Percentiles rank a stretch among this genome's conserved stretches.
phyloP scores from a whole-genome alignment of 176 grass and related monocot genomes.

The Zoysia japonica region DNA sequence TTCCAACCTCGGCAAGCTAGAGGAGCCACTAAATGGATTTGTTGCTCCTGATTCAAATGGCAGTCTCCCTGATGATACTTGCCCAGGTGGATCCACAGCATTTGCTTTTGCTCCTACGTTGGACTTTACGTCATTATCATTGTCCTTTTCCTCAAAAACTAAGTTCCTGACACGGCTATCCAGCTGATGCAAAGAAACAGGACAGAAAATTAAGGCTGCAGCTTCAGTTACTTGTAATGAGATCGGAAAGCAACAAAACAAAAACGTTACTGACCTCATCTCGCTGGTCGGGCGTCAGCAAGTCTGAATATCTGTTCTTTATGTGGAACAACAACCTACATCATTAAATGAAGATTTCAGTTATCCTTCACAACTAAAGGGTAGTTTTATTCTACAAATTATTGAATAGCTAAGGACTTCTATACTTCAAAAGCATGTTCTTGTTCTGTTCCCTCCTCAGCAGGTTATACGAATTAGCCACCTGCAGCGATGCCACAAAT shows the following conservation, averaged over 20 bases:
- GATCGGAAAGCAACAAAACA: conserved; percentile 15
- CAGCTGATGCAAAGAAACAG: conserved; percentile 59
- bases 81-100: conserved; percentile 36
- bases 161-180: conserved; percentile 66
- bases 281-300: conserved; percentile 60
- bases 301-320: conserved; percentile 78
- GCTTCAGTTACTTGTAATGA: conserved; percentile 12
- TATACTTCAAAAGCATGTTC: conserved; percentile 66
- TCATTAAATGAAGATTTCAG: conserved; percentile 44
- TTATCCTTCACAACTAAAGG: conserved; percentile 39
- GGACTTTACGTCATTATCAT: conserved; percentile 18
- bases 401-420: conserved; percentile 22
- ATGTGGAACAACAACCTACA: conserved; percentile 78
- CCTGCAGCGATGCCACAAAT: conserved; percentile 37
- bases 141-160: conserved; percentile 69
- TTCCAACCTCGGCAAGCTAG: conserved; percentile 54
- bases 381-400: conserved; percentile 19
- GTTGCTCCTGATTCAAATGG: conserved; percentile 35
- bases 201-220: conserved; percentile 26
- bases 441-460: conserved; percentile 70
- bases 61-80: conserved; percentile 44
- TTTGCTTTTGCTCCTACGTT: conserved; percentile 18
- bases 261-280: conserved; percentile 55
- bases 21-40: conserved; percentile 39
- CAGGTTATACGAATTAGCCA: conserved; percentile 54